These are phyloP conservation scores for Priceomyces castillae DNA, from an alignment of 805 yeast species.

Conservation along the genomic window DNA sequence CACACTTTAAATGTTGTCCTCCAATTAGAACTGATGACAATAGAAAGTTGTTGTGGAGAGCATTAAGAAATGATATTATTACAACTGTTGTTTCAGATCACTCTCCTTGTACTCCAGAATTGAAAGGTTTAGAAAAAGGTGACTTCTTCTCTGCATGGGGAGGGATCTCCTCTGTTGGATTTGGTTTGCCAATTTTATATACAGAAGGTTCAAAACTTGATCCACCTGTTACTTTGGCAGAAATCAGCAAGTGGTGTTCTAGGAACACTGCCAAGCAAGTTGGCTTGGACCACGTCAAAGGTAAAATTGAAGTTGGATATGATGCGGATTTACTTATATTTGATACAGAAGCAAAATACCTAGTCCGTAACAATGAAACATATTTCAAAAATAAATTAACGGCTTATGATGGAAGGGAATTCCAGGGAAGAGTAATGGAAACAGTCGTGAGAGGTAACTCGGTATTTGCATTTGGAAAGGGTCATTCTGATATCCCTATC, in stretches of 20 bases:
- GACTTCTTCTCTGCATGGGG: constrained; percentile 96
- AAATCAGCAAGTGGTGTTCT: constrained; percentile 78
- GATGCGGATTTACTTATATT: constrained; percentile 90
- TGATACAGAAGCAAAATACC: constrained; percentile 56
- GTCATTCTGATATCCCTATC: constrained; percentile 54
- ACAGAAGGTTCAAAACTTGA: constrained; percentile 62
- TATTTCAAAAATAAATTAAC: constrained; percentile 84
- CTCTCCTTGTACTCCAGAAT: constrained; percentile 92
- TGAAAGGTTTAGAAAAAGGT: constrained; percentile 77
- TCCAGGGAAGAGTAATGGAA: constrained; percentile 73
- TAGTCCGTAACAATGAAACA: constrained; percentile 53
- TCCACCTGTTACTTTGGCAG: constrained; percentile 52
- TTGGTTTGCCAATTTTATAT: constrained; percentile 79
- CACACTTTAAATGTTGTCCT: constrained; percentile 92
- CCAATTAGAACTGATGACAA: constrained; percentile 82
- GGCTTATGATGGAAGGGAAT: constrained; percentile 71
- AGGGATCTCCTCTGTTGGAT: constrained; percentile 89
- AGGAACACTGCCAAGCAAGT: constrained; percentile 82
- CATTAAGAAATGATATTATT: constrained; percentile 60
- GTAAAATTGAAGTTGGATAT: constrained; percentile 65
- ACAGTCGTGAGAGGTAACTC: constrained; percentile 76
- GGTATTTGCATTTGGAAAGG: constrained; percentile 56
- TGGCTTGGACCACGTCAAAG: constrained; percentile 72
- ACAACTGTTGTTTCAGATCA: constrained; percentile 92
- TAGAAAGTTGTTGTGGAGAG: constrained; percentile 73